phyloP scores from a whole-genome alignment of 768 basidiomycete genomes.

The Leccinum incarnatum region DNA sequence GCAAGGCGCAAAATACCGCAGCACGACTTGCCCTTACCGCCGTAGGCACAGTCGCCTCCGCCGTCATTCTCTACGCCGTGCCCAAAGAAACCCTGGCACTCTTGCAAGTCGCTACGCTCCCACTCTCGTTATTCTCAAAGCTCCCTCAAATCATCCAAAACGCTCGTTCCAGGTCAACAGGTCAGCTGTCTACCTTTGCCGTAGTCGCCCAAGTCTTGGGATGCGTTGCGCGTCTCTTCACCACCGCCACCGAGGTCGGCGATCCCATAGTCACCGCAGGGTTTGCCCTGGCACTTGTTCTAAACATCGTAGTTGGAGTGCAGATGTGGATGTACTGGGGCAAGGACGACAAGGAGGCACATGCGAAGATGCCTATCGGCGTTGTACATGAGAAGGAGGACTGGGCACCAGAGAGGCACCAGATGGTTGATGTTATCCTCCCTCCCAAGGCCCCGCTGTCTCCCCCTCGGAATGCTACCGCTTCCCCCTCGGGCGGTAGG shows the following conservation, averaged over 20 bases:
- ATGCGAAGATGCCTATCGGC: slow-evolving; percentile 18
- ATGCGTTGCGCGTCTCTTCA: slow-evolving; percentile 90
- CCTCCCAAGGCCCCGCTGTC: slow-evolving; percentile 41
- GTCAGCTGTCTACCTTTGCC: slow-evolving; percentile 92
- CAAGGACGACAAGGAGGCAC: slow-evolving; percentile 38
- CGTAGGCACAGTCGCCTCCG: slow-evolving; percentile 33
- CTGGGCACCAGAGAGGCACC: slow-evolving; percentile 25
- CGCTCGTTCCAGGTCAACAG: slow-evolving; percentile 70
- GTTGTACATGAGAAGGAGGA: slow-evolving; percentile 29
- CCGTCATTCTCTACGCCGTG: slow-evolving; percentile 44
- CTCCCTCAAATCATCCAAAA: slow-evolving; percentile 92
- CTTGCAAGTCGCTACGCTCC: slow-evolving; percentile 84
- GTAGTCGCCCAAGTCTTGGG: slow-evolving; percentile 86
- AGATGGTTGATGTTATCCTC: slow-evolving; percentile 43
- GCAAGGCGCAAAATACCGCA: slow-evolving; percentile 25
- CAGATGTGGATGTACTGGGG: slow-evolving; percentile 90
- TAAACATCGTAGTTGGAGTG: slow-evolving; percentile 80
- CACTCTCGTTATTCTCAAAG: slow-evolving; percentile 89
- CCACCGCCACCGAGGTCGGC: slow-evolving; percentile 85
- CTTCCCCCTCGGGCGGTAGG: slow-evolving; percentile 49
- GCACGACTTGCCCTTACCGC: slow-evolving; percentile 33
- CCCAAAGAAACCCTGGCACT: slow-evolving; percentile 54
- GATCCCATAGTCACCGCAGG: slow-evolving; percentile 80
- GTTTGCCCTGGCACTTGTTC: slow-evolving; percentile 74
- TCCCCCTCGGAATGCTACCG: slow-evolving; percentile 39